Conservation (phyloP, 2,329 filamentous ascomycete species). For the Cercospora brassicicola region DNA sequence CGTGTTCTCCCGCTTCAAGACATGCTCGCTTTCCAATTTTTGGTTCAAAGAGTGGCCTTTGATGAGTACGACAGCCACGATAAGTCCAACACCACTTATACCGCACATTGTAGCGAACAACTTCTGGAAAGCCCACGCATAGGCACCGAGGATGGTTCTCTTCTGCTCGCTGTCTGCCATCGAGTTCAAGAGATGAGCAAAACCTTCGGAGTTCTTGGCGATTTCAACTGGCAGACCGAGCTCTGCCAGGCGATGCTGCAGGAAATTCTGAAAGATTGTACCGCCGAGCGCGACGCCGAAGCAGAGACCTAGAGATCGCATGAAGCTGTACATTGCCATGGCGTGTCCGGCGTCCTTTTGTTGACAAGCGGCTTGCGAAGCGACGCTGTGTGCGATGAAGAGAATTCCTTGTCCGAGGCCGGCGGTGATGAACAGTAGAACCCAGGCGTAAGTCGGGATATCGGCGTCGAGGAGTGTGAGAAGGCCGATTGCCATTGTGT, state of each 20-base stretch:
- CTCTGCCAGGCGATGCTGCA: conserved; percentile 19
- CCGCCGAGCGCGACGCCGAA: conserved; percentile 51
- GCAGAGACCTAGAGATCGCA: conserved; percentile 51
- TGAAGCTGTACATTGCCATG: conserved; percentile 49
- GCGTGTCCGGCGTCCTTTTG: conserved; percentile 41
- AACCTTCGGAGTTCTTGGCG: conserved; percentile 29
- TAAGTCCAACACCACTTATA: conserved; percentile 29
- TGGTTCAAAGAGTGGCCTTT: conserved; percentile 24
- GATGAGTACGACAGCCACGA: conserved; percentile 17
- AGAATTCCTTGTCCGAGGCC: conserved; percentile 48
- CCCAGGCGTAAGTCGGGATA: conserved; percentile 45
- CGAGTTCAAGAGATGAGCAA: conserved; percentile 21
- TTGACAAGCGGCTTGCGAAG: conserved; percentile 43
- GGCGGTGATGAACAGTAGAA: conserved; percentile 46
- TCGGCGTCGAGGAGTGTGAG: conserved; percentile 44
- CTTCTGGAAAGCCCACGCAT: conserved; percentile 27
- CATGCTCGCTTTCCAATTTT: conserved; percentile 19
- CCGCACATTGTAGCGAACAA: conserved; percentile 31
- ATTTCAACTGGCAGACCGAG: conserved; percentile 19
- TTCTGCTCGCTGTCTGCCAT: conserved; percentile 22
- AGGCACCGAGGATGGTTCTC: conserved; percentile 18
- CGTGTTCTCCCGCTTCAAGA: conserved; percentile 1
- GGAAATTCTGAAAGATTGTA: conserved; percentile 44
- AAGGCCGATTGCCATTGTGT: conserved; percentile 47
- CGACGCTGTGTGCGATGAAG: conserved; percentile 46